Conservation (phyloP, 495 filamentous ascomycete species). For the Trichoderma orchidacearum region DNA sequence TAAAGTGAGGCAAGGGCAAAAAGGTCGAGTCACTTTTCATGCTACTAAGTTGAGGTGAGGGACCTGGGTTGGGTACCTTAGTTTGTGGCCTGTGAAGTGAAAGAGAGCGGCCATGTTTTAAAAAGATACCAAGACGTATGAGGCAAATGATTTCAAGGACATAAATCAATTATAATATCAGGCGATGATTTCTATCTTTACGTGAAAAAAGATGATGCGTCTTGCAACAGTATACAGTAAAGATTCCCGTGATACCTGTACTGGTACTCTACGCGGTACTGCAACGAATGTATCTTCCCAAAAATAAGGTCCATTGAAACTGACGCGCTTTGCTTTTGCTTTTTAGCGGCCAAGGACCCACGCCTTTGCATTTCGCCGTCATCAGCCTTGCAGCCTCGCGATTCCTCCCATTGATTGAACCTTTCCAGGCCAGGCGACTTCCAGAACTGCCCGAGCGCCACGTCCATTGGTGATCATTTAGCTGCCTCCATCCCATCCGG, state of each 20-base stretch:
- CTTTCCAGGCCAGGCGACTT: background rate
- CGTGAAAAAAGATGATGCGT: too few relatives aligned
- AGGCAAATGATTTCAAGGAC: background rate
- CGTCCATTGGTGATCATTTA: background rate
- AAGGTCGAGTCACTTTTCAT: too few relatives aligned
- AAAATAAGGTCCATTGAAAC: background rate
- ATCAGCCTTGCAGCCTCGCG: constrained; percentile 3
- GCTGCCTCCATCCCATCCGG: background rate
- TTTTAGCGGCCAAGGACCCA: constrained; percentile 1
- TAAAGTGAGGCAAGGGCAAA: constrained; percentile 16
- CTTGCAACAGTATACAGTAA: too few relatives aligned
- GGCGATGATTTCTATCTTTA: too few relatives aligned
- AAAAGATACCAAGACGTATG: background rate
- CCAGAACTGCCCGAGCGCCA: background rate
- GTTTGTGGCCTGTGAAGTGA: too few relatives aligned
- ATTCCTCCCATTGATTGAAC: background rate
- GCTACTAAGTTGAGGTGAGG: too few relatives aligned
- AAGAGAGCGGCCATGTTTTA: background rate
- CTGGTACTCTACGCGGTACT: background rate
- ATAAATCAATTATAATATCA: too few relatives aligned
- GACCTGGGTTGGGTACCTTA: too few relatives aligned
- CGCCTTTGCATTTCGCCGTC: background rate
- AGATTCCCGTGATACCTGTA: too few relatives aligned
- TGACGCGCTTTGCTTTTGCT: background rate
- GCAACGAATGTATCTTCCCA: background rate